Evolutionary conservation across 495 filamentous ascomycete genomes (phyloP), one percentile per base, ranked within the genome.

Genomic region (Astrocystis sublimbata): DNA sequence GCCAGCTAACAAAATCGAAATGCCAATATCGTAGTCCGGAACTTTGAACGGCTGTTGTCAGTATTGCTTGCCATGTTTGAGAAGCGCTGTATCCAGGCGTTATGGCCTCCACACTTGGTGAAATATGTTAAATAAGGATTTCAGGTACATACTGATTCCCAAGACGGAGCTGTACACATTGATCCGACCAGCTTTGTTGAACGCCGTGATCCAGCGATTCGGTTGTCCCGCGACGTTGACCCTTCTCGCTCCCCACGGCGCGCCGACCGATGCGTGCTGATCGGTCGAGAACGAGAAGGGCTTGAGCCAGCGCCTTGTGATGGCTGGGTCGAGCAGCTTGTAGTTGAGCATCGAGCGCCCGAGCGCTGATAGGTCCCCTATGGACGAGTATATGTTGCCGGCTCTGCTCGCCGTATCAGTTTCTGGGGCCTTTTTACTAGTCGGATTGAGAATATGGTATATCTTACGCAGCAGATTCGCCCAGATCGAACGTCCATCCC

Each of bases 301-400:
- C 63, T 86, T 86, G 58, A 89, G 62, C 86, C 84, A 88, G 24
- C 77, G 66, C 63, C 81, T 75, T 0, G 85, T 88, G 17, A 72
- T 60, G 15, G 74, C 69, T 0, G 78, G 74, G 0, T 78, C 68
- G 12, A 88, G 71, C 1, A 88, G 71, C 2, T 78, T 75, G 13
- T 77, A 79, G 26, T 75, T 71, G 23, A 88, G 77, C 40, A 88
- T 84, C 5, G 80, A 80, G 19, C 79, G 78, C 10, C 85, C 85
- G 1, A 87, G 47, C 1, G 68, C 69, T 3, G 77, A 74, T 60
- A 88, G 56, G 62, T 88, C 85, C 3, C 71, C 72, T 15, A 76
- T 66, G 0, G 80, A 82, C 8, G 85, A 79, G 65, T 82, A 87
- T 33, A 87, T 76, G 47, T 84, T 85, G 26, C 85, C 85, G 1